These are phyloP conservation scores for Scorias spongiosa DNA, from an alignment of 2,329 filamentous ascomycete genomes.

Conservation along the genomic window DNA sequence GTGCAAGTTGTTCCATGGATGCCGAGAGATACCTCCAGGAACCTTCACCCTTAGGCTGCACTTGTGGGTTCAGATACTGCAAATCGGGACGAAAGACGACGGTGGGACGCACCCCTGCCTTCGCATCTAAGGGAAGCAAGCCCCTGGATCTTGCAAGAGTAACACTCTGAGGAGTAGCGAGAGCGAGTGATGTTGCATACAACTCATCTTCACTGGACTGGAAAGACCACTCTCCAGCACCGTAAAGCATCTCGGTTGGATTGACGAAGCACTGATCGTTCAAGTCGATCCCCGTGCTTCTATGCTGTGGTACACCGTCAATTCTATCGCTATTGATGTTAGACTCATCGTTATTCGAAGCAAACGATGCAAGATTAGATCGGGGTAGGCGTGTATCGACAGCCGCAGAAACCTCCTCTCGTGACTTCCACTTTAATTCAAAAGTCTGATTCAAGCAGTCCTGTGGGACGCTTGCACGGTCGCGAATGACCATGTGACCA, in stretches of 20 bases:
- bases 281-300: neutral
- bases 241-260: neutral
- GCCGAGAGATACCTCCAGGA: slow-evolving; percentile 5
- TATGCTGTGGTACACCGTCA: neutral
- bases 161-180: slow-evolving; percentile 1
- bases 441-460: neutral
- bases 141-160: slow-evolving; percentile 1
- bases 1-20: slow-evolving; percentile 1
- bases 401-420: neutral
- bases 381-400: neutral
- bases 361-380: neutral
- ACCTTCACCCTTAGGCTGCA: slow-evolving; percentile 4
- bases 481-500: neutral
- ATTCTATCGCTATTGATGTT: neutral
- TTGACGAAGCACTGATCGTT: neutral
- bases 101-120: neutral
- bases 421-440: neutral
- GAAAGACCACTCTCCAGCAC: slow-evolving; percentile 1
- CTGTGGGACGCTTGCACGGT: neutral
- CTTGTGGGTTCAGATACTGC: slow-evolving; percentile 3
- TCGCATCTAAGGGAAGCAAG: neutral
- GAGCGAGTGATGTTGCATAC: neutral
- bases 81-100: slow-evolving; percentile 1
- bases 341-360: neutral
- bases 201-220: neutral